Percentiles rank a stretch among this genome's conserved stretches.
phyloP scores from a whole-genome alignment of 768 basidiomycete species.

The Clitopilus passeckerianus region DNA sequence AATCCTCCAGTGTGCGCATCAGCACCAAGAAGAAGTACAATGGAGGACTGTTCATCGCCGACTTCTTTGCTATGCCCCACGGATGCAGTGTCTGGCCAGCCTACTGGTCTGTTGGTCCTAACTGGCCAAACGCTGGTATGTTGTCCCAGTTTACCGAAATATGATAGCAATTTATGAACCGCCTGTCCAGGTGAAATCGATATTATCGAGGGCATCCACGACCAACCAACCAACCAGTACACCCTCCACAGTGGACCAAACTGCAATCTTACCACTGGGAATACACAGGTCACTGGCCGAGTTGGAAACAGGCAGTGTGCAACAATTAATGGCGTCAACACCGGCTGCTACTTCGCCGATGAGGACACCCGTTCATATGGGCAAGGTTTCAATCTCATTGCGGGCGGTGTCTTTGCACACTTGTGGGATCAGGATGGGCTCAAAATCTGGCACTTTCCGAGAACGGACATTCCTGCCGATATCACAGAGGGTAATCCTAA shows the following conservation, averaged over 20 bases:
- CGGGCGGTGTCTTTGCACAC: slow-evolving; percentile 49
- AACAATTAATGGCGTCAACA: slow-evolving; percentile 29
- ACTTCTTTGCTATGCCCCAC: slow-evolving; percentile 65
- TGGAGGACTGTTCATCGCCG: slow-evolving; percentile 71
- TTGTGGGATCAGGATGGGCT: slow-evolving; percentile 45
- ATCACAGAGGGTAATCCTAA: slow-evolving; percentile 36
- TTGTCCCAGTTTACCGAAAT: background rate
- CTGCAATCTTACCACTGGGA: slow-evolving; percentile 25
- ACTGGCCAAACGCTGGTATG: background rate
- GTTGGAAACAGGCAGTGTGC: slow-evolving; percentile 28
- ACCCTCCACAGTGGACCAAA: slow-evolving; percentile 52
- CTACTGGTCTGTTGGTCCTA: slow-evolving; percentile 41
- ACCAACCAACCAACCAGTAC: slow-evolving; percentile 50
- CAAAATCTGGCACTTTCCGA: slow-evolving; percentile 47
- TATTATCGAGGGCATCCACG: slow-evolving; percentile 66
- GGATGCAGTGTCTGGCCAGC: slow-evolving; percentile 67
- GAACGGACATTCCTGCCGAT: slow-evolving; percentile 42
- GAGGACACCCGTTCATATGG: slow-evolving; percentile 30
- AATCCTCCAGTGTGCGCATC: slow-evolving; percentile 57
- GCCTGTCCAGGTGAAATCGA: slow-evolving; percentile 49
- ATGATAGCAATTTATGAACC: background rate
- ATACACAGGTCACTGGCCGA: slow-evolving; percentile 16
- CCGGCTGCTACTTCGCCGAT: slow-evolving; percentile 45
- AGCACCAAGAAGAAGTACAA: slow-evolving; percentile 56
- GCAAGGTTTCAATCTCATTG: slow-evolving; percentile 31